These are phyloP conservation scores for Neckera pumila DNA, from an alignment of 225 moss, liverwort and hornwort genomes.

Conservation along the genomic window DNA sequence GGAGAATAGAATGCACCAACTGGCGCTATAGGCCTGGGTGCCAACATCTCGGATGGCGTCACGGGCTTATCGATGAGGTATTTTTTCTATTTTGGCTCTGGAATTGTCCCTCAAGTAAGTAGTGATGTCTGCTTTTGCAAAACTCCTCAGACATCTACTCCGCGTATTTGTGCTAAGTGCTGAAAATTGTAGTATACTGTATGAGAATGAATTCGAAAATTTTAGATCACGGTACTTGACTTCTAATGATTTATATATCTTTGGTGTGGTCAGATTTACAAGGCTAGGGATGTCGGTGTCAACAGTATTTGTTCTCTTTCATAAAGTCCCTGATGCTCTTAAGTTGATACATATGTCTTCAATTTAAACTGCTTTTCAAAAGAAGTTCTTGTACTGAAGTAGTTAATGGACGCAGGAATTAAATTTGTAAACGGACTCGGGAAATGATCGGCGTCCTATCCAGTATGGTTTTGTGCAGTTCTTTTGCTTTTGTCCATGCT, in stretches of 20 bases:
- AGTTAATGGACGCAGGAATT: not conserved
- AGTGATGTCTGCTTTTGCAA: not conserved
- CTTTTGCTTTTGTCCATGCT: not conserved
- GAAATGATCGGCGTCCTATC: not conserved
- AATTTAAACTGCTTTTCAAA: not conserved
- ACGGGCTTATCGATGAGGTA: slow-evolving; percentile 92
- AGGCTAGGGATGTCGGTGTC: slow-evolving; percentile 96
- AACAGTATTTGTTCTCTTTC: slow-evolving; percentile 96
- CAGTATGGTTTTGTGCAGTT: not conserved
- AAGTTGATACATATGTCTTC: slow-evolving; percentile 37
- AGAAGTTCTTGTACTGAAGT: not conserved
- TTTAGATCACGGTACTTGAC: not conserved
- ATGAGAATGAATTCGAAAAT: not conserved
- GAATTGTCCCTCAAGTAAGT: not conserved
- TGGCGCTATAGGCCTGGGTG: slow-evolving; percentile 97
- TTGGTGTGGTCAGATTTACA: slow-evolving; percentile 60
- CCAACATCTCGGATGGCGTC: slow-evolving; percentile 87
- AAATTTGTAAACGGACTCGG: not conserved
- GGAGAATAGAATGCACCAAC: slow-evolving; percentile 75
- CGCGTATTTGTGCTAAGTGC: not conserved
- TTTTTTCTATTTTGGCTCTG: not conserved
- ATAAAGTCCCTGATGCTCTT: slow-evolving; percentile 93
- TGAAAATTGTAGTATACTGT: not conserved
- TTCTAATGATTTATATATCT: not conserved
- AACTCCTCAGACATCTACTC: not conserved